phyloP scores from a whole-genome alignment of 2,329 filamentous ascomycete genomes.

The Fusarium sp. region DNA sequence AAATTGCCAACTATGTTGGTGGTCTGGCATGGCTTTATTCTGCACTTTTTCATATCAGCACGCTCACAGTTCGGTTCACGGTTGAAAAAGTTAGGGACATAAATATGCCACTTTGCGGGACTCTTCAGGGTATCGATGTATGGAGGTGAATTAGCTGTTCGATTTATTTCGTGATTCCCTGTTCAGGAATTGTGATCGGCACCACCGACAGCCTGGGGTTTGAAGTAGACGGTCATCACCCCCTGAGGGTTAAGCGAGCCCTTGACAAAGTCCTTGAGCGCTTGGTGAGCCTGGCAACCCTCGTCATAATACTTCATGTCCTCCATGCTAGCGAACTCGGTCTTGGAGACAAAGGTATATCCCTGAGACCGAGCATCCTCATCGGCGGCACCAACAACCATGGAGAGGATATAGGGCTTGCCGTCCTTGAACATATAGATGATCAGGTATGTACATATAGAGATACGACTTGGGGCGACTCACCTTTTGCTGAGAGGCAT shows the following conservation, averaged over 20 bases:
- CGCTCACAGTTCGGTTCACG: background rate
- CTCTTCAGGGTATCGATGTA: background rate
- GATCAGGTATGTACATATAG: background rate
- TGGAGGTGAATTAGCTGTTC: background rate
- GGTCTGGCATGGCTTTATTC: background rate
- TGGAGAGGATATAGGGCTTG: slow-evolving; percentile 73
- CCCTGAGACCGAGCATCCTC: slow-evolving; percentile 70
- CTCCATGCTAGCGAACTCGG: slow-evolving; percentile 69
- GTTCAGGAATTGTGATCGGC: slow-evolving; percentile 23
- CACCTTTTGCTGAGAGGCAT: slow-evolving; percentile 55
- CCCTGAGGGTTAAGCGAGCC: slow-evolving; percentile 47
- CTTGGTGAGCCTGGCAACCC: slow-evolving; percentile 55
- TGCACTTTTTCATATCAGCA: background rate
- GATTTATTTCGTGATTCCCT: background rate
- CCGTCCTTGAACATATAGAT: slow-evolving; percentile 63
- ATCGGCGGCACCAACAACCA: slow-evolving; percentile 62
- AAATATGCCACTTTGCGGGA: background rate
- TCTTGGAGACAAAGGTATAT: slow-evolving; percentile 71
- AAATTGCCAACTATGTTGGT: background rate
- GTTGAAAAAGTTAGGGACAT: background rate
- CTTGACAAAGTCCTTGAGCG: slow-evolving; percentile 51
- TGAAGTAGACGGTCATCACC: slow-evolving; percentile 54
- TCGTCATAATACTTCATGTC: slow-evolving; percentile 78
- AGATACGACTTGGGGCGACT: background rate
- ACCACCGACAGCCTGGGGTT: slow-evolving; percentile 45